A percentile compares a stretch with the other conserved stretches of the same genome.
Conservation (phyloP, 1,139 yeast genomes). For the Blastobotrys buckinghamii region DNA sequence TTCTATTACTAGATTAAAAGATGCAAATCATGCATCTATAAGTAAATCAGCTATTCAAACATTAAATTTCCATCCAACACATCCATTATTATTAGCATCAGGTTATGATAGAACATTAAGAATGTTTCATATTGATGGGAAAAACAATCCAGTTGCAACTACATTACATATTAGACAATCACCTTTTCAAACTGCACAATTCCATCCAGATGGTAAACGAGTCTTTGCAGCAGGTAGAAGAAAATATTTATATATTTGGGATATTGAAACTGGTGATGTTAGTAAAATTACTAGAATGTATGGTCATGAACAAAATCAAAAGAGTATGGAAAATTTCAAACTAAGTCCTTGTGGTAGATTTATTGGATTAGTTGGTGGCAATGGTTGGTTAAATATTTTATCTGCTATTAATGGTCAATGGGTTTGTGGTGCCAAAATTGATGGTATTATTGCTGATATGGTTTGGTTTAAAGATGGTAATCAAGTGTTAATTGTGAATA, state of each 20-base stretch:
- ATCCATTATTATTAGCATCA: slow-evolving; percentile 79
- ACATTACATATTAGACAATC: slow-evolving; percentile 72
- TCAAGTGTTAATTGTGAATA: slow-evolving; percentile 54
- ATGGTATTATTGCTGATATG: slow-evolving; percentile 75
- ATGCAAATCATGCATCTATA: slow-evolving; percentile 67
- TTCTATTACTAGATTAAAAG: slow-evolving; percentile 74
- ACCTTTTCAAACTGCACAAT: slow-evolving; percentile 73
- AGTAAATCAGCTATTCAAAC: slow-evolving; percentile 80
- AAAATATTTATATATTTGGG: slow-evolving; percentile 89
- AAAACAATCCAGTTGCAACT: slow-evolving; percentile 70
- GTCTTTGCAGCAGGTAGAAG: slow-evolving; percentile 90
- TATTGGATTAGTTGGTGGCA: slow-evolving; percentile 72
- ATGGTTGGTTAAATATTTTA: slow-evolving; percentile 86
- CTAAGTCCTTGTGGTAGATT: slow-evolving; percentile 63
- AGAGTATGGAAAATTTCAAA: slow-evolving; percentile 81
- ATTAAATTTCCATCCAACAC: slow-evolving; percentile 75
- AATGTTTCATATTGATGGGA: slow-evolving; percentile 90
- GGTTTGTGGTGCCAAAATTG: slow-evolving; percentile 80
- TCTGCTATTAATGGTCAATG: slow-evolving; percentile 78
- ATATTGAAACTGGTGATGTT: slow-evolving; percentile 63
- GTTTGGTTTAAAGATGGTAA: slow-evolving; percentile 58
- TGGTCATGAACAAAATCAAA: slow-evolving; percentile 82
- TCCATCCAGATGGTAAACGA: slow-evolving; percentile 49
- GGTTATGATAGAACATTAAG: slow-evolving; percentile 90
- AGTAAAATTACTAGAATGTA: slow-evolving; percentile 85